Base-by-base conservation (phyloP, 1,284 basidiomycete species). In the Volvariella surrecta region DNA sequence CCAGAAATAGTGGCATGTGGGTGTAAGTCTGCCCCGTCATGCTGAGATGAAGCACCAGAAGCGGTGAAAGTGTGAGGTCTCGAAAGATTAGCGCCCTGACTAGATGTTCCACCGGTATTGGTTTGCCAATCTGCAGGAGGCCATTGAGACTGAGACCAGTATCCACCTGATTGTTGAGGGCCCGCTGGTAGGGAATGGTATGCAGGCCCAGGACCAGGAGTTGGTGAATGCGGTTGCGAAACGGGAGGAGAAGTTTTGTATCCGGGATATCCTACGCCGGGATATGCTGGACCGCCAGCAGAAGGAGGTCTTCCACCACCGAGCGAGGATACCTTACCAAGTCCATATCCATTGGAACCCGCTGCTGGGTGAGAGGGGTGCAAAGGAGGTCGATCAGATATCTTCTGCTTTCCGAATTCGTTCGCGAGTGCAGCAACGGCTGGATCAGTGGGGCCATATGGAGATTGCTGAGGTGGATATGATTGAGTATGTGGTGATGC, bases 61-160 rank as follows among this genome's bases (percentile, higher is more conserved):
- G 42, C 18, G n/a, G 18, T 9, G 22, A 35, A 37, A 34, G 42
- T 21, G 24, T 37, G 34, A 43, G 42, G 31, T 20, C 17, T 32
- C 16, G 13, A 7, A 6, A 16, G 20, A 39, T 4, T 15, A 2
- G 18, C 28, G 17, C 18, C 40, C 4, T 17, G n/a, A 13, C 30
- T 13, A 17, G 32, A 18, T 11, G 30, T 32, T 16, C n/a, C 18
- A 31, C 10, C 32, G 46, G 43, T 16, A 19, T 45, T 37, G 10
- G 54, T 45, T 21, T 51, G 56, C 72, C 73, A 74, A 37, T 74
- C 69, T 6, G 64, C 51, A 35, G 73, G 70, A 28, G 73, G 70
- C 72, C 72, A 73, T 41, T 66, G 65, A 3, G 57, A 55, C 45
- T 64, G 64, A 20, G 60, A 52, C 50, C 57, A 59, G n/a, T 54